Percentiles rank a stretch among this genome's conserved stretches.
Evolutionary conservation across 2,329 filamentous ascomycete genomes (phyloP).

Genomic region (Fusarium sp.): DNA sequence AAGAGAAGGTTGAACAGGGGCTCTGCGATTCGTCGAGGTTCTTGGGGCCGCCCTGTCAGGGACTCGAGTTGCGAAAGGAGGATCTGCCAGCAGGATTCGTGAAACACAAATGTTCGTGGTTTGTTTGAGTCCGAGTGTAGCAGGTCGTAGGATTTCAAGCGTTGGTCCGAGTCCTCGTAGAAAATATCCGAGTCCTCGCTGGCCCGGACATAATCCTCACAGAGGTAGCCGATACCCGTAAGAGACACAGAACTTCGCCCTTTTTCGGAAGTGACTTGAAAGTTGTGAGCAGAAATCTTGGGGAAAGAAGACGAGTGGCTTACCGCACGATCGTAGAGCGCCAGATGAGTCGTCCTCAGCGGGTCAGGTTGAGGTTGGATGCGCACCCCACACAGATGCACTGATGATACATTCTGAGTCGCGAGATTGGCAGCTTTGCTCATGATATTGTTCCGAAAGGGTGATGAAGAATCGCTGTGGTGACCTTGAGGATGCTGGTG

Average conservation of each 20-base stretch:
- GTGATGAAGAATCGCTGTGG: neutral
- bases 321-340: constrained; percentile 5
- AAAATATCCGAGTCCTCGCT: neutral
- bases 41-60: neutral
- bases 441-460: too few relatives aligned
- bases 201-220: neutral
- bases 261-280: neutral
- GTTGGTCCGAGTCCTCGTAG: neutral
- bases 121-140: fast-evolving
- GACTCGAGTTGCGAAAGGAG: neutral
- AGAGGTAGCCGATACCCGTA: neutral
- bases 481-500: neutral
- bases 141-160: neutral
- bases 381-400: constrained; percentile 6
- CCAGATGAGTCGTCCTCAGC: constrained; percentile 7
- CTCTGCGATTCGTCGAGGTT: neutral
- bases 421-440: neutral
- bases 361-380: neutral
- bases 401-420: neutral
- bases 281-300: neutral
- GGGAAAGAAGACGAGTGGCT: neutral
- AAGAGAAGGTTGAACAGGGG: neutral
- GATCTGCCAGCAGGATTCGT: constrained; percentile 12
- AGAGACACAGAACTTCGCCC: neutral
- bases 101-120: constrained; percentile 5